Percentiles rank a stretch among this genome's conserved stretches.
Conservation (phyloP, 108 stramenopile species). For the Mediolabrus comicus region DNA sequence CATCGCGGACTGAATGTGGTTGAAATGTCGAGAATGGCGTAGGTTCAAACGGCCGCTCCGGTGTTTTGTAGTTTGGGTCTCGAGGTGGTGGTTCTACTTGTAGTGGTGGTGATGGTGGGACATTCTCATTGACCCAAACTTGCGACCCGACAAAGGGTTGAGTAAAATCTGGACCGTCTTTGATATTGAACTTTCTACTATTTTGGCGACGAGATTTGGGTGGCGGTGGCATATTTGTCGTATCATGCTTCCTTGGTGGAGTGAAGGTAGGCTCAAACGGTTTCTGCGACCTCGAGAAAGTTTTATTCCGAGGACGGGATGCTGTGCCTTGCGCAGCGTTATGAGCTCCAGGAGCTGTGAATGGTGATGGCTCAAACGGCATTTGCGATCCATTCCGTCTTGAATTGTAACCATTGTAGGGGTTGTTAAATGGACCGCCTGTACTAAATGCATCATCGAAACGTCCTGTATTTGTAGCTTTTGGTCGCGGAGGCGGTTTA, state of each 20-base stretch:
- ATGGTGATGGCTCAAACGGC: constrained; percentile 41
- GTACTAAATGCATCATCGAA: constrained; percentile 30
- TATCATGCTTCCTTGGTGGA: constrained; percentile 12
- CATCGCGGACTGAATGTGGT: constrained; percentile 16
- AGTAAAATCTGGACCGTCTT: constrained; percentile 25
- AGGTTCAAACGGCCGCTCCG: constrained; percentile 33
- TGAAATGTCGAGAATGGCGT: constrained; percentile 25
- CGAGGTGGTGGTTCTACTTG: constrained; percentile 40
- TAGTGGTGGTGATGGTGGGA: constrained; percentile 29
- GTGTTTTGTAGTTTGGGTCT: constrained; percentile 20
- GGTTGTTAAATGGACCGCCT: not conserved
- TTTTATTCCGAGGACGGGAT: not conserved
- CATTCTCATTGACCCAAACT: constrained; percentile 16
- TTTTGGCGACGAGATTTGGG: constrained; percentile 13
- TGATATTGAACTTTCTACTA: constrained; percentile 30
- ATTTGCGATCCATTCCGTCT: constrained; percentile 8
- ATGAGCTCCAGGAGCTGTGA: constrained; percentile 35
- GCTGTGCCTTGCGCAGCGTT: constrained; percentile 10
- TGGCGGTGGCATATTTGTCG: constrained; percentile 20
- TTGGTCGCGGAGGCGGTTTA: constrained; percentile 30
- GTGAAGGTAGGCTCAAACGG: constrained; percentile 22
- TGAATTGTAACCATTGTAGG: not conserved
- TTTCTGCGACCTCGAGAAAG: constrained; percentile 16
- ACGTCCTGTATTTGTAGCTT: not conserved
- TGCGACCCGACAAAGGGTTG: constrained; percentile 39